A percentile compares a stretch with the other conserved stretches of the same genome.
Evolutionary conservation across 352 stramenopile species (phyloP).

Genomic region (Sclerospora graminicola): DNA sequence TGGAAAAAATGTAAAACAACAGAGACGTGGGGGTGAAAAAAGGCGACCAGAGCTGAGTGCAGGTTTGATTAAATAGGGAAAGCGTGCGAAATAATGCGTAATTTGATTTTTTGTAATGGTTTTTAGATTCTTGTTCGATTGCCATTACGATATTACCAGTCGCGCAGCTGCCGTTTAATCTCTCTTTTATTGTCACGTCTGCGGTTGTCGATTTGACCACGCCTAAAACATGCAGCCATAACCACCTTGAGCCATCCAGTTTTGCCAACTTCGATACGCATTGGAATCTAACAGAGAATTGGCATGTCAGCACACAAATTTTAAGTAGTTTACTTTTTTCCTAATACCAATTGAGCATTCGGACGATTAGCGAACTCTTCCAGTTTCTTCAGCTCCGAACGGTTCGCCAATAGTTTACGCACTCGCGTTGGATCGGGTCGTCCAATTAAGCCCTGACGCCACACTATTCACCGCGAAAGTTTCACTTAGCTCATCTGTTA

Average conservation of each 20-base stretch:
- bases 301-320: background rate
- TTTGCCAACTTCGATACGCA: slow-evolving; percentile 57
- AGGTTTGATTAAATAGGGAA: slow-evolving; percentile 3
- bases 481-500: slow-evolving; percentile 5
- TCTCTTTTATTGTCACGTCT: slow-evolving; percentile 67
- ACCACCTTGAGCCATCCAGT: slow-evolving; percentile 85
- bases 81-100: slow-evolving; percentile 25
- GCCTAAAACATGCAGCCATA: slow-evolving; percentile 56
- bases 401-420: slow-evolving; percentile 65
- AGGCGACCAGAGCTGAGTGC: slow-evolving; percentile 4
- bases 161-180: slow-evolving; percentile 62
- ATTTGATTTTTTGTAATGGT: slow-evolving; percentile 22
- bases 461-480: slow-evolving; percentile 30
- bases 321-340: background rate
- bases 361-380: slow-evolving; percentile 48
- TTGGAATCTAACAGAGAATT: slow-evolving; percentile 38
- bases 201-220: slow-evolving; percentile 56
- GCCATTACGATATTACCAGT: slow-evolving; percentile 34
- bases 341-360: slow-evolving; percentile 55
- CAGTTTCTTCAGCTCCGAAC: slow-evolving; percentile 69
- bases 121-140: background rate
- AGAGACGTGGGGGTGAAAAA: slow-evolving; percentile 6
- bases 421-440: slow-evolving; percentile 54
- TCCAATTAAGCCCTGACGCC: slow-evolving; percentile 63
- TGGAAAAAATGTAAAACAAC: background rate